Conservation (phyloP, 345 rosid genomes). For the Salix purpurea region DNA sequence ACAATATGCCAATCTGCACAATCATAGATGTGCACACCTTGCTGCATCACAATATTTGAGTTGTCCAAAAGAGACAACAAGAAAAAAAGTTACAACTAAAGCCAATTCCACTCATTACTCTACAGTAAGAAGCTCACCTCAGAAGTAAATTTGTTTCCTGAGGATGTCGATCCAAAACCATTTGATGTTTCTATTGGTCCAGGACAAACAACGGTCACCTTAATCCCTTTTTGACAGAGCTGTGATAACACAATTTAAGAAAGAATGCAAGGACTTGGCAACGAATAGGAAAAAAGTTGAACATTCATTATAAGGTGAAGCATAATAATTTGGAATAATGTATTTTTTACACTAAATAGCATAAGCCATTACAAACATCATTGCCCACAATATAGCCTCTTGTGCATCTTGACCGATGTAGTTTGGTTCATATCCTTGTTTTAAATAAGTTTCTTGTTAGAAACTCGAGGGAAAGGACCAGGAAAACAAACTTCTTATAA, state of each 20-base stretch:
- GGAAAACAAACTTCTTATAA: neutral
- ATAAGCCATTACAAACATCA: neutral
- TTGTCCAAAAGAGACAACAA: neutral
- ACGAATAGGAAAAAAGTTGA: neutral
- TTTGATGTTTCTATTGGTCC: conserved; percentile 80
- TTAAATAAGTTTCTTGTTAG: neutral
- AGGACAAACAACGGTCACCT: conserved; percentile 91
- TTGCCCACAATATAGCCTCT: neutral
- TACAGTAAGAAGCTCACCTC: conserved; percentile 39
- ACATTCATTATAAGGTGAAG: neutral
- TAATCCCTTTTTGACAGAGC: conserved; percentile 79
- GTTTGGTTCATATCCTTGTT: neutral
- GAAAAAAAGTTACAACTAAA: neutral
- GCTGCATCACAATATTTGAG: neutral
- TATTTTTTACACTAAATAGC: neutral
- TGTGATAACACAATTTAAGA: conserved; percentile 27
- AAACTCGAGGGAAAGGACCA: neutral
- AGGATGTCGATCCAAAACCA: conserved; percentile 50
- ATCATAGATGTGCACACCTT: neutral
- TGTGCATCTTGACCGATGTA: neutral
- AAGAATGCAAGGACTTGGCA: neutral
- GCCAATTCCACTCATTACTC: neutral
- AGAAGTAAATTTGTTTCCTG: conserved; percentile 35
- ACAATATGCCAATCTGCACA: neutral
- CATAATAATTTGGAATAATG: neutral